Base-by-base conservation (phyloP, 2,329 filamentous ascomycete genomes). In the Ophiosphaerella herpotricha region DNA sequence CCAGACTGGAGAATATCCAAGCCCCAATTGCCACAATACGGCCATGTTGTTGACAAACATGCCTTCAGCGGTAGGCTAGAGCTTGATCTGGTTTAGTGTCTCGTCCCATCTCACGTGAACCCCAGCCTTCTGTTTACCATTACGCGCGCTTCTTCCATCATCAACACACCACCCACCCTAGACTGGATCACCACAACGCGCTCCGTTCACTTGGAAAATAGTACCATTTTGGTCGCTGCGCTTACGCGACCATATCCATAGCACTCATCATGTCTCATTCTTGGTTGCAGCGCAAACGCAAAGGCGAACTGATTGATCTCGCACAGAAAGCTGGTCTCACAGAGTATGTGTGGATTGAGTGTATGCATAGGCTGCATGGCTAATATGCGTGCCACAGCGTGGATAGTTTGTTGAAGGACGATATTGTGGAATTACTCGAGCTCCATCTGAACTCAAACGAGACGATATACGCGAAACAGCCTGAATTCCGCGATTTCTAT, bases 231-330 rank as follows among this genome's bases (percentile, higher is more conserved):
- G 60, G 74, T 82, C 80, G 80, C 81, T 74, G 75, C 66, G 58
- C 52, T 66, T 69, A 70, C 76, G 78, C 78, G 78, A 81, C 74
- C 58, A 59, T 57, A 66, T 66, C 49, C 43, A 61, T 71, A 64
- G 55, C 64, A 67, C 53, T 54, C 63, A 82, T 71, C 64, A 89
- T 89, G 86, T 85, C 70, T 39, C 56, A 85, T 55, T 84, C 85
- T 63, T 96, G 89, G 85, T 81, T 96, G 71, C 83, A 86, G 74
- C 82, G 83, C 73, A 89, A 94, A 82, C 87, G 89, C 78, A 96
- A 96, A 81, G 81, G 80, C 63, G 90, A 93, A 58, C 83, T 96
- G 48, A 74, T 85, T 63, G 87, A 89, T 56, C 80, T 95, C 55
- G 90, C 90, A 52, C 83, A 89, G 59, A 77, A 80, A 39, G 82